Percentiles rank a stretch among this genome's conserved stretches.
These are phyloP conservation scores for Sarcodon aspratus DNA, from an alignment of 768 basidiomycete species.

Conservation along the genomic window DNA sequence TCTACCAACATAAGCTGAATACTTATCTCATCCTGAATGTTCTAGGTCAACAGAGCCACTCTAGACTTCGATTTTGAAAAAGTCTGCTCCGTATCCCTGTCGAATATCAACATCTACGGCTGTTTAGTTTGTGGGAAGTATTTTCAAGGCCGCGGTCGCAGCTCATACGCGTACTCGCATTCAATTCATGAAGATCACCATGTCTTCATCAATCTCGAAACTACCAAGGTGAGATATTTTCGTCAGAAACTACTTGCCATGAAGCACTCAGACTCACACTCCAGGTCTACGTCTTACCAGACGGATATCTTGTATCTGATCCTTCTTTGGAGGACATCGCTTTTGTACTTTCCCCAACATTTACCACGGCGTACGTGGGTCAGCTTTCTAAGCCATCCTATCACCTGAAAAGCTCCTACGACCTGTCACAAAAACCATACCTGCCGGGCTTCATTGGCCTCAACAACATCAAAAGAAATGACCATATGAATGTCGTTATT, in stretches of 20 bases:
- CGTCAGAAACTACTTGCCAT: conserved; percentile 7
- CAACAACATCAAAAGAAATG: conserved; percentile 96
- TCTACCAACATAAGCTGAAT: conserved; percentile 4
- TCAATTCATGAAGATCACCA: conserved; percentile 97
- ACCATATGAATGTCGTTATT: conserved; percentile 96
- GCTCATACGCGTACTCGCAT: conserved; percentile 92
- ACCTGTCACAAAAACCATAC: conserved; percentile 73
- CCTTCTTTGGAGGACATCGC: conserved; percentile 94
- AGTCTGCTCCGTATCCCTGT: conserved; percentile 91
- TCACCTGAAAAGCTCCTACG: conserved; percentile 70
- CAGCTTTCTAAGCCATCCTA: conserved; percentile 46
- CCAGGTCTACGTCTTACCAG: conserved; percentile 94
- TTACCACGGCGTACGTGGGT: conserved; percentile 47
- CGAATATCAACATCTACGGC: conserved; percentile 96
- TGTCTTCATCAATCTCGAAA: conserved; percentile 93
- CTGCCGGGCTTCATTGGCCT: conserved; percentile 90
- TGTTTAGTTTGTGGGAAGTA: conserved; percentile 98
- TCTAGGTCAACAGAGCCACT: conserved; percentile 77
- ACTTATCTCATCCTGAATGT: conserved; percentile 1
- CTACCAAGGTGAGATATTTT: conserved; percentile 62
- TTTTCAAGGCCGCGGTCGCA: conserved; percentile 92
- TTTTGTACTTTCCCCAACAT: conserved; percentile 82
- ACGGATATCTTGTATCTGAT: conserved; percentile 93
- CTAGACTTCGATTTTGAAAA: conserved; percentile 99
- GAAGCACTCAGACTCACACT: conserved; percentile 6